phyloP scores from a whole-genome alignment of 2,329 filamentous ascomycete species.

The Fusarium sp. region DNA sequence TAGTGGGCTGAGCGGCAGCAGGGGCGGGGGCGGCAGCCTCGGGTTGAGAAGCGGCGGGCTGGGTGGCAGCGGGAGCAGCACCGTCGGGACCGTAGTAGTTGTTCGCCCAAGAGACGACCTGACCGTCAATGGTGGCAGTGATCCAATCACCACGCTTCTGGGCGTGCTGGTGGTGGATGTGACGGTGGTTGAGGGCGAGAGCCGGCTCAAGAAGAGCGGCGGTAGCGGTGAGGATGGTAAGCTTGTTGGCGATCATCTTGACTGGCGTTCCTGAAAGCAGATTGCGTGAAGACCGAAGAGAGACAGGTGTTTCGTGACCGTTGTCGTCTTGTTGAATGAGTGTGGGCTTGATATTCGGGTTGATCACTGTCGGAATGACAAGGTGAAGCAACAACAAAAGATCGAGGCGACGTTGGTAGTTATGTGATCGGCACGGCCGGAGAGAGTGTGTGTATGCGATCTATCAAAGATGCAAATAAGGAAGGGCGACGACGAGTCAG shows the following conservation, averaged over 20 bases:
- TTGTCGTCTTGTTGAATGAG: conserved; percentile 33
- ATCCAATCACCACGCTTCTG: conserved; percentile 56
- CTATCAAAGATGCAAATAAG: conserved; percentile 67
- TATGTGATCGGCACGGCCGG: conserved; percentile 55
- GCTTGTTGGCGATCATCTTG: conserved; percentile 62
- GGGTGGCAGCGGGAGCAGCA: conserved; percentile 44
- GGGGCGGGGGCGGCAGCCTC: conserved; percentile 21
- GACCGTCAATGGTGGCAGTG: conserved; percentile 49
- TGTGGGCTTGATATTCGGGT: conserved; percentile 33
- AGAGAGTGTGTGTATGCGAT: conserved; percentile 55
- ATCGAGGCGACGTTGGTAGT: conserved; percentile 39
- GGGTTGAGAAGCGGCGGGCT: conserved; percentile 30
- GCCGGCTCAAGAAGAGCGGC: conserved; percentile 62
- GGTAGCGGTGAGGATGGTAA: conserved; percentile 60
- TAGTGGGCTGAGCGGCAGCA: conserved; percentile 39
- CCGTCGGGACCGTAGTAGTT: conserved; percentile 55
- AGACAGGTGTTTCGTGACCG: conserved; percentile 18
- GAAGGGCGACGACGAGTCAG: conserved; percentile 48
- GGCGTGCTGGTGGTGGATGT: conserved; percentile 55
- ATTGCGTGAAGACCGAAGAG: conserved; percentile 7
- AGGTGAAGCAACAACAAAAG: conserved; percentile 37
- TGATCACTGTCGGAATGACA: conserved; percentile 40
- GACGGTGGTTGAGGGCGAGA: conserved; percentile 60
- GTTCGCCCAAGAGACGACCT: conserved; percentile 58
- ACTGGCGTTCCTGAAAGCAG: conserved; percentile 17